Conservation (phyloP, 441 rosid genomes). For the Bocquillonia castaneifolia region DNA sequence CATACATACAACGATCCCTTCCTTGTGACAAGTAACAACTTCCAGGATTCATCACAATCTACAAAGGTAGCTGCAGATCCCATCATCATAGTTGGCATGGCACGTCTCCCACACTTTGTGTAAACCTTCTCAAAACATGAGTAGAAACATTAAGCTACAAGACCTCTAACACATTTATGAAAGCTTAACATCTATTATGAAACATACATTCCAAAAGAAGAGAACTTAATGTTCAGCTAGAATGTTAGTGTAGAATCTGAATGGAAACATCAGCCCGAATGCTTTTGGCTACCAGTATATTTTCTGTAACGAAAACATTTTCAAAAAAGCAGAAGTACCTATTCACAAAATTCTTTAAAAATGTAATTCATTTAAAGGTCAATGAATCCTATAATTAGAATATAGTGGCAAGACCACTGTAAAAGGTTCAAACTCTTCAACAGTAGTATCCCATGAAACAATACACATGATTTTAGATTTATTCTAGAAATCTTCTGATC, state of each 20-base stretch:
- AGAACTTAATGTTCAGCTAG: not conserved
- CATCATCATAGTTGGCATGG: conserved; percentile 88
- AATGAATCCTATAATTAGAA: not conserved
- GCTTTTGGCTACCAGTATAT: not conserved
- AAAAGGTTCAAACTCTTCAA: not conserved
- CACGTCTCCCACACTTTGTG: conserved; percentile 94
- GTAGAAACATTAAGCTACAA: conserved; percentile 2
- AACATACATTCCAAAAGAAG: not conserved
- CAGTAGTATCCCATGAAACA: not conserved
- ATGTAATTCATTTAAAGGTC: not conserved
- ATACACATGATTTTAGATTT: not conserved
- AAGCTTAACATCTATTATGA: conserved; percentile 1
- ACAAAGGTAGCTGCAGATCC: conserved; percentile 92
- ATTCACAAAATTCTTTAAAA: not conserved
- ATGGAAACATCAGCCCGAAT: not conserved
- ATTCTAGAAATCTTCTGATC: not conserved
- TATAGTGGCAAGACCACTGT: not conserved
- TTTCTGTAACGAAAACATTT: not conserved
- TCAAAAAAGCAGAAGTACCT: not conserved
- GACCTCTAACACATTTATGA: not conserved
- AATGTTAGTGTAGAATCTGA: not conserved
- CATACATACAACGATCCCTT: conserved; percentile 76
- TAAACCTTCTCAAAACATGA: conserved; percentile 51
- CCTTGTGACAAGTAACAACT: conserved; percentile 73
- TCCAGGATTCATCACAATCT: conserved; percentile 92